Percentiles rank a stretch among this genome's conserved stretches.
These are phyloP conservation scores for Trichoderma polysporum DNA, from an alignment of 2,329 filamentous ascomycete genomes.

Conservation along the genomic window DNA sequence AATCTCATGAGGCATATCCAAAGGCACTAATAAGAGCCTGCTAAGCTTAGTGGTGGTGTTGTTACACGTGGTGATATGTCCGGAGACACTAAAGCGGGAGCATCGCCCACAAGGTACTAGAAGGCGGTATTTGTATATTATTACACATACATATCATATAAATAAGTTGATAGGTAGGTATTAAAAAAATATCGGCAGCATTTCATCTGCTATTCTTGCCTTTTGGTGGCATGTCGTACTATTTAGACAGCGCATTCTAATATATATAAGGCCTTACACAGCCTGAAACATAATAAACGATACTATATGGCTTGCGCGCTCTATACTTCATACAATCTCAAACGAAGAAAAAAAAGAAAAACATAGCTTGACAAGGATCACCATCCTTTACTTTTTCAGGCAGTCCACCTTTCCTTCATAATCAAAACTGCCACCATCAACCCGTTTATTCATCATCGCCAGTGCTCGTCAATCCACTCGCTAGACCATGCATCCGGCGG, in stretches of 20 bases:
- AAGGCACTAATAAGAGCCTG: background rate
- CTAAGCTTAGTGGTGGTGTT: background rate
- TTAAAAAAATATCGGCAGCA: background rate
- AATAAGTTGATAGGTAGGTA: background rate
- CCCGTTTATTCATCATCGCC: conserved; percentile 41
- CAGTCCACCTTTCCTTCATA: background rate
- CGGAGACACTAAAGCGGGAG: background rate
- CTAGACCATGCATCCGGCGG: conserved; percentile 58
- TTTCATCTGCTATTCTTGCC: background rate
- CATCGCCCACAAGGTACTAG: background rate
- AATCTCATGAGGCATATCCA: background rate
- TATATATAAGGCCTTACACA: background rate
- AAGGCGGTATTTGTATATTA: background rate
- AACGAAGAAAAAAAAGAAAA: background rate
- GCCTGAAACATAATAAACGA: background rate
- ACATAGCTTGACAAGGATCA: background rate
- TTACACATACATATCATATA: background rate
- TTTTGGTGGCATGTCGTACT: background rate
- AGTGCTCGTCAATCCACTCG: conserved; percentile 52
- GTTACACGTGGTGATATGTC: too few relatives aligned
- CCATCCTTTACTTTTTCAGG: background rate
- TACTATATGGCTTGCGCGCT: background rate
- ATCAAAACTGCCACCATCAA: too few relatives aligned
- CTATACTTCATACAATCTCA: conserved; percentile 9
- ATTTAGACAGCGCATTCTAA: background rate